These are phyloP conservation scores for Teratosphaeria destructans DNA, from an alignment of 2,329 filamentous ascomycete genomes.

Conservation along the genomic window DNA sequence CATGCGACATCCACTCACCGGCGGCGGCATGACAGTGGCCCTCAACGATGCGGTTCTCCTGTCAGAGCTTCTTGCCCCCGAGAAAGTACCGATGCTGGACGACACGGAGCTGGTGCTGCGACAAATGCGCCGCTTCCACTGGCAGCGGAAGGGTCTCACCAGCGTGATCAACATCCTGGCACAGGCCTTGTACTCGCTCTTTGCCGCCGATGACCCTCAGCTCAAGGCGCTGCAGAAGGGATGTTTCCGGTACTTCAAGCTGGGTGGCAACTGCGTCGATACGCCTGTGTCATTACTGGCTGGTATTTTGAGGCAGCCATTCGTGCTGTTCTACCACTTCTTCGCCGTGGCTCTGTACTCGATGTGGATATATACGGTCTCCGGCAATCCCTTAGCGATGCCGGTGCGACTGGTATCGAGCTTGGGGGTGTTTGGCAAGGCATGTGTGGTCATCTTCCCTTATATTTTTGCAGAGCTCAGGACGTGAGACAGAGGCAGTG, in stretches of 20 bases:
- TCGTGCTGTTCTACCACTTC: constrained; percentile 81
- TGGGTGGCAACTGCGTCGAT: constrained; percentile 58
- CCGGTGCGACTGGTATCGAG: constrained; percentile 29
- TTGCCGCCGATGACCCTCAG: constrained; percentile 71
- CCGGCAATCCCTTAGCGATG: constrained; percentile 30
- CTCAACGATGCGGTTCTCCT: constrained; percentile 85
- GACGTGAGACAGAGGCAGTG: background rate
- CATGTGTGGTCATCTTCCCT: constrained; percentile 42
- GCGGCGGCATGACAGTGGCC: constrained; percentile 95
- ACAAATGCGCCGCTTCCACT: constrained; percentile 72
- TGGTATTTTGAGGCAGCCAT: constrained; percentile 67
- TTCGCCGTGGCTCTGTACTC: constrained; percentile 84
- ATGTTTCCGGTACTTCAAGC: constrained; percentile 87
- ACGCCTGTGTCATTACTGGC: constrained; percentile 74
- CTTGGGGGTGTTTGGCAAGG: constrained; percentile 44
- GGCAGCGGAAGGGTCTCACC: constrained; percentile 70
- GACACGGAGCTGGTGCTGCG: constrained; percentile 55
- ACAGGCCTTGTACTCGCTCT: constrained; percentile 82
- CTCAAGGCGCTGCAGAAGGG: constrained; percentile 74
- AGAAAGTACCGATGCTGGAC: constrained; percentile 56
- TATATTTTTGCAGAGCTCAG: constrained; percentile 30
- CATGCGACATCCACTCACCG: constrained; percentile 97
- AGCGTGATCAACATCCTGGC: constrained; percentile 97
- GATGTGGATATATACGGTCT: constrained; percentile 58
- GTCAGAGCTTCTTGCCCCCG: constrained; percentile 60